phyloP scores from a whole-genome alignment of 2,329 filamentous ascomycete species.

The Fusarium sp. region DNA sequence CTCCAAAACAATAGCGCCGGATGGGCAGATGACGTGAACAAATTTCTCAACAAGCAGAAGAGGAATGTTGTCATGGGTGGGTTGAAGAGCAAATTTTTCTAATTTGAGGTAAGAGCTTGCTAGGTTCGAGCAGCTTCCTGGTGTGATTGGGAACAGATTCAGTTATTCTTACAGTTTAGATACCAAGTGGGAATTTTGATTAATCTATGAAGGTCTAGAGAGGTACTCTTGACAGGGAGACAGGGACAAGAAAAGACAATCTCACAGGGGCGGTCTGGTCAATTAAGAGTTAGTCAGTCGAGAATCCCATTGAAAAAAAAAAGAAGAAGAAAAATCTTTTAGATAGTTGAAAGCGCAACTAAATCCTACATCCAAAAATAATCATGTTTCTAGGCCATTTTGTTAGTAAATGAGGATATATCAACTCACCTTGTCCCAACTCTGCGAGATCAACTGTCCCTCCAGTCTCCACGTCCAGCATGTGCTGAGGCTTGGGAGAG shows the following conservation, averaged over 20 bases:
- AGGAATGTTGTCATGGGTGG: slow-evolving; percentile 79
- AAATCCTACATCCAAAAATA: neutral
- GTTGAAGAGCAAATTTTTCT: slow-evolving; percentile 67
- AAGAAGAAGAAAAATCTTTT: no score
- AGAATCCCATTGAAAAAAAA: neutral
- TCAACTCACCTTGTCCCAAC: neutral
- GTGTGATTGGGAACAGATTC: neutral
- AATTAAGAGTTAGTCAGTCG: neutral
- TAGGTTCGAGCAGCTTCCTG: neutral
- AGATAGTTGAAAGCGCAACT: neutral
- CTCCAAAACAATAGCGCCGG: slow-evolving; percentile 81
- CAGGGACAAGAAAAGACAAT: neutral
- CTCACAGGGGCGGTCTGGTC: no score
- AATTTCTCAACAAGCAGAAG: slow-evolving; percentile 89
- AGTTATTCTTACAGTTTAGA: slow-evolving; percentile 14
- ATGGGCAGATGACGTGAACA: slow-evolving; percentile 88
- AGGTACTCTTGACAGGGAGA: neutral
- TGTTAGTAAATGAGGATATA: neutral
- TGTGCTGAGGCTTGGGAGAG: neutral
- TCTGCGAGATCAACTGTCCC: neutral
- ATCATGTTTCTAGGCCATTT: neutral
- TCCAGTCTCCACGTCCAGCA: neutral
- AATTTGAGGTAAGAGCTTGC: slow-evolving; percentile 4
- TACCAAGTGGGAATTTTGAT: slow-evolving; percentile 19
- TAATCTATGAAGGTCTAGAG: neutral